Evolutionary conservation across 1,284 basidiomycete genomes (phyloP), one percentile per base, ranked within the genome.

Genomic region (Lentinula novae-zelandiae): DNA sequence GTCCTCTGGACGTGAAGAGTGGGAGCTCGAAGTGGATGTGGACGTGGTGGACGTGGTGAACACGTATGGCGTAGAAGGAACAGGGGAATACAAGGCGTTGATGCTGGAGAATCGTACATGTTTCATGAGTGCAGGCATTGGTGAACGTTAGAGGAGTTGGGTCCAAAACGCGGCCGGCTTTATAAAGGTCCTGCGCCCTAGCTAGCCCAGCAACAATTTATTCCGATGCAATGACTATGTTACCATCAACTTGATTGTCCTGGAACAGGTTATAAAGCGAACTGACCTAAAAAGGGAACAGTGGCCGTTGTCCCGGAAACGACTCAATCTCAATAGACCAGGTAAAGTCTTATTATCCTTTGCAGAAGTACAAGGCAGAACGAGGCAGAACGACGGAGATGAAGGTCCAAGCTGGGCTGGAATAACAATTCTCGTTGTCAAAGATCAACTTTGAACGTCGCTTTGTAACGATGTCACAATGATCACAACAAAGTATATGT

Each of bases 51-150:
- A 67, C 0, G 78, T 79, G 2, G 75, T 53, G 73, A 3, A 81
- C 69, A 2, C 40, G 33, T 56, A 56, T 56, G 54, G 81, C 2
- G 80, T 78, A 3, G 80, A 80, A 0, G 77, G 73, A 38, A 64
- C 63, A 48, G 77, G 74, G 2, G 77, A 76, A 68, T 80, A 82
- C 39, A 78, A 71, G 57, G 73, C 72, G 69, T 79, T 80, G 49
- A 75, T 75, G 13, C 72, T 66, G 57, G 78, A 73, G 65, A 82
- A 82, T 57, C 76, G 78, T 57, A 82, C 81, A 63, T 75, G 80
- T 67, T 77, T 79, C 56, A 67, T 68, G 70, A 75, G 75, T 42
- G 65, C 44, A 38, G 57, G 49, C 57, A 58, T 58, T 22, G 34
- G 39, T 31, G 49, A 40, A 31, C 9, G 38, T 42, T 22, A 22